Evolutionary conservation across 495 filamentous ascomycete genomes (phyloP), one percentile per base, ranked within the genome.

Genomic region (Penicillium atrosanguineum): DNA sequence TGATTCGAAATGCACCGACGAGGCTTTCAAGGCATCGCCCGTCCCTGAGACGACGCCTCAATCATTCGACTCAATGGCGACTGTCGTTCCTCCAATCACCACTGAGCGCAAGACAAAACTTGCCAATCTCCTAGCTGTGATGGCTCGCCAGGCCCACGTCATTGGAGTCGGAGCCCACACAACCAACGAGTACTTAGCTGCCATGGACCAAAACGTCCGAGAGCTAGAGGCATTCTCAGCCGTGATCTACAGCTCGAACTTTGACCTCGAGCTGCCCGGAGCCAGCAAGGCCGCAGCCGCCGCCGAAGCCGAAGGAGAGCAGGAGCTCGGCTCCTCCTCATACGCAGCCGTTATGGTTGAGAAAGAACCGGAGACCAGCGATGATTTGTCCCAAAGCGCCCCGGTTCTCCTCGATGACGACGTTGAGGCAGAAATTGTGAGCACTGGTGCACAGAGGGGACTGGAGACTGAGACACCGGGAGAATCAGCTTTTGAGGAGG

Each of bases 221-320:
- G 91, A 97, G 56, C 75, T 97, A n/a, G 90, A 95, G 61, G 92
- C 89, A 0, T 97, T 97, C 59, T 89, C 93, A 5, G 93, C 94
- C 1, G 87, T 97, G 7, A 89, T 97, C 26, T 97, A 96, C 66
- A 91, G 87, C 53, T 92, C 88, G 45, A 95, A 96, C 69, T 96
- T 87, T 53, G 89, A 95, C 62, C 83, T 87, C 44, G 83, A 82
- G 46, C 67, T 78, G 7, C 63, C 77, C 29, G 63, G 64, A n/a
- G 60, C 68, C 21, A 67, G 48, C 14, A 65, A 56, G 18, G 44
- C 44, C 21, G 49, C 42, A 6, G 14, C 60, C 21, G 49, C 42
- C 4, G 14, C 60, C 15, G 53, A 15, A 11, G 59, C 55, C 6
- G 28, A 55, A 12, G n/a, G 42, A 11, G 61, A 56, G 9, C 45